Conservation (phyloP, 495 filamentous ascomycete genomes). For the Penicillium steckii region DNA sequence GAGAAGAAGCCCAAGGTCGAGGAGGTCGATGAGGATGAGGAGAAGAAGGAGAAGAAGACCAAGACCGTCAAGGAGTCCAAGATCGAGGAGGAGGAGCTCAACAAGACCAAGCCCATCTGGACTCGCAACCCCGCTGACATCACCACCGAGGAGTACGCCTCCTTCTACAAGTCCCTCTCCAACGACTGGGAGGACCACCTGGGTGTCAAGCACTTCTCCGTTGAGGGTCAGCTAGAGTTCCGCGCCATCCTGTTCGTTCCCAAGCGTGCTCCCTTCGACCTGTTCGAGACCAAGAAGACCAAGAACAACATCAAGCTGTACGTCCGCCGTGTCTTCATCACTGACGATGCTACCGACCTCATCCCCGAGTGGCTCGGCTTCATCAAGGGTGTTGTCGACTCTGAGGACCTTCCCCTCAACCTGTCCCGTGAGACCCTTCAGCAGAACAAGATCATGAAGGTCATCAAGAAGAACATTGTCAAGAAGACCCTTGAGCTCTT, state of each 20-base stretch:
- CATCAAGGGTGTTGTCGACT: constrained; percentile 99
- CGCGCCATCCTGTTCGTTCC: constrained; percentile 98
- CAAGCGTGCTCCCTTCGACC: constrained; percentile 98
- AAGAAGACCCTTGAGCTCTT: constrained; percentile 99
- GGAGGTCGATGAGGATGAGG: constrained; percentile 77
- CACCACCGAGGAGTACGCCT: constrained; percentile 91
- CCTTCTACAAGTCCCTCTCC: constrained; percentile 99
- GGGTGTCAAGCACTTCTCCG: constrained; percentile 99
- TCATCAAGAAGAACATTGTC: constrained; percentile 99
- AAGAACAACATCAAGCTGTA: constrained; percentile 99
- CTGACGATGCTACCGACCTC: constrained; percentile 97
- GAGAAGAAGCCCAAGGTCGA: constrained; percentile 80
- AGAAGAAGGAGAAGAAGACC: constrained; percentile 81
- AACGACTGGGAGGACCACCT: constrained; percentile 99
- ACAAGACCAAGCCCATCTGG: constrained; percentile 99
- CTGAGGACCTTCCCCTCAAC: constrained; percentile 98
- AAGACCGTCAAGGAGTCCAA: constrained; percentile 99
- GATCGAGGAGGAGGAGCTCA: constrained; percentile 98
- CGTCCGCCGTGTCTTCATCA: constrained; percentile 99
- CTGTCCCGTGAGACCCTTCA: constrained; percentile 99
- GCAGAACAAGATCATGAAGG: constrained; percentile 99
- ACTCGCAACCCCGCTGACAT: constrained; percentile 97
- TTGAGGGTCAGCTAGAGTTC: constrained; percentile 99
- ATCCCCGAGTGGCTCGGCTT: constrained; percentile 99
- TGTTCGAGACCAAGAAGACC: constrained; percentile 99